phyloP scores from a whole-genome alignment of 228 moss, liverwort and hornwort genomes.

The Sphagnum fallax region DNA sequence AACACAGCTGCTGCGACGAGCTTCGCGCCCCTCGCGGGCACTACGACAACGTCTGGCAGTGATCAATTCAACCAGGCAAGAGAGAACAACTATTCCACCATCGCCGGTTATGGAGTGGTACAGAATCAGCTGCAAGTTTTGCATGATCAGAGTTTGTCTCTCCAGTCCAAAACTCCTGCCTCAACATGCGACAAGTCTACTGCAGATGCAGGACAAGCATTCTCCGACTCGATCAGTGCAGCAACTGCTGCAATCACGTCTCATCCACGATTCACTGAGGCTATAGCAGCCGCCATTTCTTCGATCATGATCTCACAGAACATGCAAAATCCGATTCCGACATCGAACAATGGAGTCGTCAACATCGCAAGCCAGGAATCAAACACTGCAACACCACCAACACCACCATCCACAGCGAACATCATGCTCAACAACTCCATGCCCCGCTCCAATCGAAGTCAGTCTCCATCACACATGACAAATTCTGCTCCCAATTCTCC shows the following conservation, averaged over 20 bases:
- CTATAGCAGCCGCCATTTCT: neutral
- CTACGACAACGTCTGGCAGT: slow-evolving; percentile 9
- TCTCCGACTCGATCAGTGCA: neutral
- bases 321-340: neutral
- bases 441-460: no score
- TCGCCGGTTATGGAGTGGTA: neutral
- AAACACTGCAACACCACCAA: no score
- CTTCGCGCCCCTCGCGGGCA: slow-evolving; percentile 10
- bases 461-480: no score
- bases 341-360: no score
- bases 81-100: neutral
- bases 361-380: no score
- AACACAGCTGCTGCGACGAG: slow-evolving; percentile 6
- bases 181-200: slow-evolving; percentile 17
- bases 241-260: neutral
- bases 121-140: neutral
- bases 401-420: no score
- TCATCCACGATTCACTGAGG: neutral
- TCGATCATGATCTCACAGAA: neutral
- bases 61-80: slow-evolving; percentile 18
- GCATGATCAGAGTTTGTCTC: neutral
- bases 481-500: no score
- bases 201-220: neutral
- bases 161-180: neutral
- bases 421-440: no score